Conservation (phyloP, 148 eudicot genomes). For the Amaranthus palmeri region DNA sequence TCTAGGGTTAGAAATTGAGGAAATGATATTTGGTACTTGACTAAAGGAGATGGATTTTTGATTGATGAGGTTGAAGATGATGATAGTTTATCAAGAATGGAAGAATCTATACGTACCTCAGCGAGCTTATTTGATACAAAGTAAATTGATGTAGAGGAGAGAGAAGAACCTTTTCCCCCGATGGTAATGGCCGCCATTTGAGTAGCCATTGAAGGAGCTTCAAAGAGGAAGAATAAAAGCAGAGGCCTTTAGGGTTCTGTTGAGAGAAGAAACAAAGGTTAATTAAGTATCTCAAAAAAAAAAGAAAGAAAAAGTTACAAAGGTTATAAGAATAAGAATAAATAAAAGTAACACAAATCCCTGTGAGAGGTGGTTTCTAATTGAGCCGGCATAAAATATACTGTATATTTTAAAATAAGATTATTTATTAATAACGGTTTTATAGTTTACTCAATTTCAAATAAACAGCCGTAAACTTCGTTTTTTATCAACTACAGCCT, state of each 20-base stretch:
- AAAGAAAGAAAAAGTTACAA: too few relatives aligned
- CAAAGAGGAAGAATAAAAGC: not conserved
- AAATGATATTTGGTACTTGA: slow-evolving; percentile 32
- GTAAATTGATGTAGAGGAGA: slow-evolving; percentile 52
- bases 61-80: slow-evolving; percentile 18
- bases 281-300: too few relatives aligned
- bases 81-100: slow-evolving; percentile 46
- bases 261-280: too few relatives aligned
- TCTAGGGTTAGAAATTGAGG: slow-evolving; percentile 42
- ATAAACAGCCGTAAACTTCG: too few relatives aligned
- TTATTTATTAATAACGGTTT: too few relatives aligned
- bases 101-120: slow-evolving; percentile 48
- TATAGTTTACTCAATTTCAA: too few relatives aligned
- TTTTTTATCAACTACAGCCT: too few relatives aligned
- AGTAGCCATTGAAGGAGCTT: slow-evolving; percentile 26
- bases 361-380: too few relatives aligned
- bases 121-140: slow-evolving; percentile 40
- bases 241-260: slow-evolving; percentile 7
- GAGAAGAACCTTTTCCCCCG: slow-evolving; percentile 68
- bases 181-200: slow-evolving; percentile 34
- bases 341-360: too few relatives aligned
- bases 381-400: too few relatives aligned
- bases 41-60: slow-evolving; percentile 14
- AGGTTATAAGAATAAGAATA: too few relatives aligned
- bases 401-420: too few relatives aligned